Evolutionary conservation across 2,329 filamentous ascomycete species (phyloP), one percentile per base, ranked within the genome.

Genomic region (Pseudogymnoascus sp.): DNA sequence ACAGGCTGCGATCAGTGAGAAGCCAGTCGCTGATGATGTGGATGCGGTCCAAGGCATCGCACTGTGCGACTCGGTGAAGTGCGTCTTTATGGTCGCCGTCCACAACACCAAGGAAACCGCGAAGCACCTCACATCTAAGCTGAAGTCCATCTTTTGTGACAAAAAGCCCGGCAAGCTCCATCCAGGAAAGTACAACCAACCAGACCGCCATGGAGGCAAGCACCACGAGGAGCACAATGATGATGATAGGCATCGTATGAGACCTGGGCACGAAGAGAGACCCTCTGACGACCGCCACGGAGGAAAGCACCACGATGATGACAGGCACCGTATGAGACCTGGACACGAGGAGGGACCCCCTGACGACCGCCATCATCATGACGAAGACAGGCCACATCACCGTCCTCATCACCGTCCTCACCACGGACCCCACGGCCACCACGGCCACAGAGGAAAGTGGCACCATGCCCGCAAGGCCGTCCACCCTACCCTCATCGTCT

Each of bases 71-170:
- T 56, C 50, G 5, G 50, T n/a, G 10, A 56, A 56, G 50, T 56
- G 50, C 16, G 16, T 56, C 28, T 56, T 56, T n/a, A 56, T 34
- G 50, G n/a, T 56, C 28, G 50, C 50, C 50, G n/a, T 56, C 16
- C 50, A 56, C 50, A 56, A 56, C 28, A 56, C 50, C n/a, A 56
- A 56, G 21, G 50, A 56, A n/a, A 56, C 50, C 10, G 50, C 28
- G n/a, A 56, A 56, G 28, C 28, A 34, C 28, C 34, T 56, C 50
- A 21, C 16, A 12, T 56, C 50, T 11, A 56, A 56, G 18, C 28
- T 36, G 11, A 56, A 56, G 50, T 56, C 50, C 16, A 14, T 56
- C 28, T 56, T 56, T 34, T 56, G 50, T 6, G 28, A 56, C n/a
- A 16, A 16, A 34, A 56, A 56, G 8, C 50, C 50, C 5, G 2